Percentiles rank a stretch among this genome's conserved stretches.
phyloP scores from a whole-genome alignment of 2,329 filamentous ascomycete genomes.

The Scedosporium apiospermum region DNA sequence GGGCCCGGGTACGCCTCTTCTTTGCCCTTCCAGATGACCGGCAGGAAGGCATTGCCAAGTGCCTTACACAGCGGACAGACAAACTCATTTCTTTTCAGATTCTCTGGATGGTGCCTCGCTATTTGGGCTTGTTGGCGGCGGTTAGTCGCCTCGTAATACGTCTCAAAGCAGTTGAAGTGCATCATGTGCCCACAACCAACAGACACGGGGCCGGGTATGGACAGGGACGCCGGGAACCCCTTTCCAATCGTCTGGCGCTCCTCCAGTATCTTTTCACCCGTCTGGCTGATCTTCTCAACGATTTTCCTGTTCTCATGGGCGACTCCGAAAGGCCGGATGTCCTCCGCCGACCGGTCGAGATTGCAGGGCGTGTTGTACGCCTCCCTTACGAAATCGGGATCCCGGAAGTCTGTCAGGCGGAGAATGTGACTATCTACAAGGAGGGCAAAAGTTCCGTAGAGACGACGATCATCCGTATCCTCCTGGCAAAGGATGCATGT shows the following conservation, averaged over 20 bases:
- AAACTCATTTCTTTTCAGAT: conserved; percentile 72
- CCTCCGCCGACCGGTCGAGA: conserved; percentile 76
- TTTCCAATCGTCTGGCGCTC: conserved; percentile 81
- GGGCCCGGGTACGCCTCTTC: conserved; percentile 72
- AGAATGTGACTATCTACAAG: conserved; percentile 79
- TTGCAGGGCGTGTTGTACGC: conserved; percentile 67
- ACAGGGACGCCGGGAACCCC: conserved; percentile 66
- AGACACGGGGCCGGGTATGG: conserved; percentile 67
- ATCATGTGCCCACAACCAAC: conserved; percentile 96
- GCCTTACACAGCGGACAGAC: conserved; percentile 96
- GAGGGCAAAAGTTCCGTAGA: conserved; percentile 91
- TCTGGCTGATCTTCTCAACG: conserved; percentile 65
- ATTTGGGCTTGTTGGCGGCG: conserved; percentile 87
- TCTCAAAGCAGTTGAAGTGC: conserved; percentile 93
- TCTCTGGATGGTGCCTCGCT: conserved; percentile 85
- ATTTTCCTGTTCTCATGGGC: conserved; percentile 74
- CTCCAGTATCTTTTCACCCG: conserved; percentile 59
- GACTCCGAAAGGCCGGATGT: conserved; percentile 80
- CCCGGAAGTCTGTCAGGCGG: conserved; percentile 74
- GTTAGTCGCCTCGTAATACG: conserved; percentile 76
- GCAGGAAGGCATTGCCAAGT: conserved; percentile 86
- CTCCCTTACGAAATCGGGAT: conserved; percentile 77
- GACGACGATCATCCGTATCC: conserved; percentile 76
- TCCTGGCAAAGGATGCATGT: conserved; percentile 97
- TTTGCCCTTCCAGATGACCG: conserved; percentile 89